Evolutionary conservation across 2,329 filamentous ascomycete genomes (phyloP), one percentile per base, ranked within the genome.

Genomic region (Sporothrix mexicana): DNA sequence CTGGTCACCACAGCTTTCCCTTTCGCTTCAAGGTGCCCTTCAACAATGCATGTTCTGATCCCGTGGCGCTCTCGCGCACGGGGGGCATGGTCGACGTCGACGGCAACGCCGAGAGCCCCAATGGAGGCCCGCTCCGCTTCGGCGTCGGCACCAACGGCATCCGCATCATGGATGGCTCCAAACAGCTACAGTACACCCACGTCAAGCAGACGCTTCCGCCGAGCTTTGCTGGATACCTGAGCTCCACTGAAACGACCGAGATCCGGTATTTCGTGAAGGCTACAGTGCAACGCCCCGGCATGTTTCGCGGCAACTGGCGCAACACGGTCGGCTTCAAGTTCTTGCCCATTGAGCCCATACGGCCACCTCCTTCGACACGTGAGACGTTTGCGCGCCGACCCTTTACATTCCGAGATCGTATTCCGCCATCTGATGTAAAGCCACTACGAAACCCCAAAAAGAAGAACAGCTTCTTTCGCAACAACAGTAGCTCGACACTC

Each of bases 261-360:
- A 95, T 98, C 74, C 88, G 91, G 77, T 99, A 99, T 82, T 99
- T 93, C 80, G 87, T 98, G 79, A 99, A 99, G 81, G 94, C 92
- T n/a, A 98, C 96, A 0, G 90, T 98, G 6, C 93, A 94, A 78
- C 87, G 94, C n/a, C 94, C 94, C 0, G 91, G 92, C 15, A 87
- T 98, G 73, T 93, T 97, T 82, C 95, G 95, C 79, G 94, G 97
- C 82, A 98, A 98, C 78, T 92, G 94, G 81, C 87, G 95, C 23
- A 85, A 86, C 75, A 84, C 88, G 75, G 79, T 86, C 49, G 89
- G 90, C 49, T 92, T 98, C 82, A 95, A 93, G 73, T 96, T 99
- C 80, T 86, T 98, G 51, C 96, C 96, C 4, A 95, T 98, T 76
- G 96, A 99, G 80, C 93, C 94, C 6, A 95, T 95, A 0, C 87